phyloP scores from a whole-genome alignment of 1,284 basidiomycete genomes.

The Malassezia japonica region DNA sequence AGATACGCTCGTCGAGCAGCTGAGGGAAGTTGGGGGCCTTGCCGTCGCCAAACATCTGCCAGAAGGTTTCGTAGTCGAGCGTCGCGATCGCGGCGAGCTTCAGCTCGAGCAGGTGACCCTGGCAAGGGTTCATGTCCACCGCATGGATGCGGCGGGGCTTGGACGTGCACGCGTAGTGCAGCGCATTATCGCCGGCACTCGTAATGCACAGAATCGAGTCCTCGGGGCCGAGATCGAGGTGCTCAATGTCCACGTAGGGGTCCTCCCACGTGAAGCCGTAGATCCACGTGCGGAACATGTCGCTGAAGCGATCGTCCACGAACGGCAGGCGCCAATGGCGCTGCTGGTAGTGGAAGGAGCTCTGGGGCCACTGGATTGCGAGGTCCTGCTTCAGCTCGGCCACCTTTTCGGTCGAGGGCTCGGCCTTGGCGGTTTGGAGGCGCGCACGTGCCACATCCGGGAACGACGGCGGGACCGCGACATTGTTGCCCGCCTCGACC shows the following conservation, averaged over 20 bases:
- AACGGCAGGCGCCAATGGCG: slow-evolving; percentile 61
- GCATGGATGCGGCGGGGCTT: slow-evolving; percentile 59
- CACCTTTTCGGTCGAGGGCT: neutral
- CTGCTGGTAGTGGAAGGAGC: slow-evolving; percentile 67
- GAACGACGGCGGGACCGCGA: slow-evolving; percentile 45
- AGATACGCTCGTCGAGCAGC: slow-evolving; percentile 60
- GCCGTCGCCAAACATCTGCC: slow-evolving; percentile 64
- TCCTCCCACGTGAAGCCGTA: slow-evolving; percentile 73
- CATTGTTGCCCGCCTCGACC: slow-evolving; percentile 60
- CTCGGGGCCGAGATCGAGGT: slow-evolving; percentile 57
- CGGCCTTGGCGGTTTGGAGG: slow-evolving; percentile 29
- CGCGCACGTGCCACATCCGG: slow-evolving; percentile 36
- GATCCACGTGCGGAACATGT: slow-evolving; percentile 66
- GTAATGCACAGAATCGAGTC: slow-evolving; percentile 70
- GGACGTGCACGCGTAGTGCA: slow-evolving; percentile 67
- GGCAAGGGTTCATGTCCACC: slow-evolving; percentile 62
- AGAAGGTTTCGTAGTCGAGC: slow-evolving; percentile 62
- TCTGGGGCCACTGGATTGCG: slow-evolving; percentile 52
- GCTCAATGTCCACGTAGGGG: slow-evolving; percentile 65
- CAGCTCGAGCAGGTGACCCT: slow-evolving; percentile 69
- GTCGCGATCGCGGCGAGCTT: slow-evolving; percentile 62
- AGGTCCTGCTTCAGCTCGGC: slow-evolving; percentile 35
- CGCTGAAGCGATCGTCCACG: slow-evolving; percentile 63
- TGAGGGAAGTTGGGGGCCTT: slow-evolving; percentile 58
- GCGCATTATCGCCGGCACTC: slow-evolving; percentile 68